phyloP scores from a whole-genome alignment of 129 eudicot genomes.

The Escallonia herrerae region DNA sequence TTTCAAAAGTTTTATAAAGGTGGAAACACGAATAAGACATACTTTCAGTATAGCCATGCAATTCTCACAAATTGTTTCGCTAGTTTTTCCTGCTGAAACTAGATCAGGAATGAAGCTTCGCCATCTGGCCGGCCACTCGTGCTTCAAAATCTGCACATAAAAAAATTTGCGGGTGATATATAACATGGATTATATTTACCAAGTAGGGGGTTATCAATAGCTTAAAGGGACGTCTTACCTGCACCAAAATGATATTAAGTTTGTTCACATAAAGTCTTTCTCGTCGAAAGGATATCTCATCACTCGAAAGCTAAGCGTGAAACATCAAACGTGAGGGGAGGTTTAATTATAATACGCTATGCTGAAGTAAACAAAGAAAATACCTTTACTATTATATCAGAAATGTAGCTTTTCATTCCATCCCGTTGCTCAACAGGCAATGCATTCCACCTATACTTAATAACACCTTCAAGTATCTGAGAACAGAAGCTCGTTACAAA shows the following conservation, averaged over 20 bases:
- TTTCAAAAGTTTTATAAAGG: background rate
- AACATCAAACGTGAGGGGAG: background rate
- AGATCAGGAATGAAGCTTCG: slow-evolving; percentile 85
- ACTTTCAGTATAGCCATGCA: slow-evolving; percentile 99
- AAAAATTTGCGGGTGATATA: background rate
- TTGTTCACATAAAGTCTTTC: slow-evolving; percentile 95
- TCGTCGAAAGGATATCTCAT: slow-evolving; percentile 74
- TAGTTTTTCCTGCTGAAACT: slow-evolving; percentile 90
- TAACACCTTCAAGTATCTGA: slow-evolving; percentile 97
- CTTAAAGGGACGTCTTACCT: slow-evolving; percentile 35
- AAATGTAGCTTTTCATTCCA: slow-evolving; percentile 97
- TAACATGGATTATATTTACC: too few species aligned
- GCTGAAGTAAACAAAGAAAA: background rate
- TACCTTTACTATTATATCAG: slow-evolving; percentile 96
- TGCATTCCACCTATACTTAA: slow-evolving; percentile 97
- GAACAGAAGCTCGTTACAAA: background rate
- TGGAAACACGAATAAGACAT: slow-evolving; percentile 2
- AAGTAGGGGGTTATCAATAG: too few species aligned
- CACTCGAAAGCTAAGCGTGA: slow-evolving; percentile 68
- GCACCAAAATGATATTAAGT: slow-evolving; percentile 87
- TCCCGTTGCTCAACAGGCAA: slow-evolving; percentile 93
- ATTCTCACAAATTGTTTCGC: slow-evolving; percentile 95
- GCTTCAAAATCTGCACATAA: slow-evolving; percentile 74
- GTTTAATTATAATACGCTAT: background rate
- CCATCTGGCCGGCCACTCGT: slow-evolving; percentile 98